phyloP scores from a whole-genome alignment of 106 monocot genomes.

The Acanthochlamys bracteata region DNA sequence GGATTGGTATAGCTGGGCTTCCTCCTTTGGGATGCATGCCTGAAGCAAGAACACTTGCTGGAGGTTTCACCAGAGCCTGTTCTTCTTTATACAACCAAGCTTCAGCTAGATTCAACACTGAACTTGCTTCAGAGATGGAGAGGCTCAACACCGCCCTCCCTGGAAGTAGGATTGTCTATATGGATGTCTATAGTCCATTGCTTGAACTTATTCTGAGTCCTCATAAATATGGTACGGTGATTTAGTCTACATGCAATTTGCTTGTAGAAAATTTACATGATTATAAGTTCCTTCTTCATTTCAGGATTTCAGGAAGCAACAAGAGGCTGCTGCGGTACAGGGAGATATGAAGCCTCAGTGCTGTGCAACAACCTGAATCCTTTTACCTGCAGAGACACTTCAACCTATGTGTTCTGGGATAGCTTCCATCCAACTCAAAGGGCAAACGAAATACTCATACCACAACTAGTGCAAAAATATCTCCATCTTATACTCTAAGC shows the following conservation, averaged over 20 bases:
- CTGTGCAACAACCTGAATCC: constrained; percentile 13
- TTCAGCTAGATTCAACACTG: neutral
- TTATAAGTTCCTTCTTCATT: neutral
- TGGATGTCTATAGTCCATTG: constrained; percentile 3
- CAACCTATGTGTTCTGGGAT: constrained; percentile 35
- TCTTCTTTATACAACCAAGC: neutral
- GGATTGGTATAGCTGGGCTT: constrained; percentile 6
- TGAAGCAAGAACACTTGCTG: constrained; percentile 3
- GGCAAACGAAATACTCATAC: constrained; percentile 17
- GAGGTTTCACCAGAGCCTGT: constrained; percentile 3
- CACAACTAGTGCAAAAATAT: constrained; percentile 6
- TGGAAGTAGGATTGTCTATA: constrained; percentile 3
- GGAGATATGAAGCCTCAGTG: constrained; percentile 11
- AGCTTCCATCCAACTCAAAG: constrained; percentile 27
- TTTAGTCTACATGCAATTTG: neutral
- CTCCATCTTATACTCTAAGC: neutral
- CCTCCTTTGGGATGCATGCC: constrained; percentile 13
- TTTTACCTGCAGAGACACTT: constrained; percentile 14
- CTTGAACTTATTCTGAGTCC: constrained; percentile 1
- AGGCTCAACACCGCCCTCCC: neutral
- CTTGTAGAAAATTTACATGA: neutral
- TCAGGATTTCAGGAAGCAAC: constrained; percentile 23
- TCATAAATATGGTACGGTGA: constrained; percentile 2
- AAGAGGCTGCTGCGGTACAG: constrained; percentile 30
- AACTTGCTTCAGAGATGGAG: neutral